A percentile compares a stretch with the other conserved stretches of the same genome.
These are phyloP conservation scores for Pseudogymnoascus sp. DNA, from an alignment of 2,329 filamentous ascomycete genomes.

Conservation along the genomic window DNA sequence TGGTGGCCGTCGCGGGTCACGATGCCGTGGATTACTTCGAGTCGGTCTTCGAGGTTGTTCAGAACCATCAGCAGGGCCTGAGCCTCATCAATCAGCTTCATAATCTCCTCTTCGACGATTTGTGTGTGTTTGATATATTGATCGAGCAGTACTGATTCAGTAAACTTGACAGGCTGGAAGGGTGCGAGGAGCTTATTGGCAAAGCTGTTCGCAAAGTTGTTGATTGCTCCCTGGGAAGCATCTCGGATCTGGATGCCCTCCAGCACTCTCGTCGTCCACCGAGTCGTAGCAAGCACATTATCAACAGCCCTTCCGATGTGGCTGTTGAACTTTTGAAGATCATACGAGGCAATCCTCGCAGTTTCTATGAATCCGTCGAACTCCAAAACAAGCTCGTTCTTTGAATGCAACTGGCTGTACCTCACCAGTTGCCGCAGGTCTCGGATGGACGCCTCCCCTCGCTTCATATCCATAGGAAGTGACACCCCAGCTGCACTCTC, in stretches of 20 bases:
- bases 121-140: constrained; percentile 67
- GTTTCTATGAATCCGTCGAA: constrained; percentile 68
- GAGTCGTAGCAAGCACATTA: constrained; percentile 64
- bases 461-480: constrained; percentile 71
- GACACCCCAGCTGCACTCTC: constrained; percentile 56
- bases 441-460: constrained; percentile 62
- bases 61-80: constrained; percentile 58
- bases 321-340: constrained; percentile 67
- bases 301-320: constrained; percentile 68
- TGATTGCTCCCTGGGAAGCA: constrained; percentile 27
- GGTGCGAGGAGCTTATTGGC: constrained; percentile 42
- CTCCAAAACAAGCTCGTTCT: constrained; percentile 63
- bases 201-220: constrained; percentile 30
- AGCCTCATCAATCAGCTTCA: constrained; percentile 58
- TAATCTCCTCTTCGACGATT: constrained; percentile 61
- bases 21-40: constrained; percentile 62
- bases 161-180: constrained; percentile 52
- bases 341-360: constrained; percentile 52
- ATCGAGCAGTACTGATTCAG: constrained; percentile 55
- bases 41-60: constrained; percentile 57
- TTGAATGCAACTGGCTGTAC: constrained; percentile 56
- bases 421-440: constrained; percentile 65
- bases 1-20: constrained; percentile 53
- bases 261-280: constrained; percentile 55
- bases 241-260: constrained; percentile 25